A percentile compares a stretch with the other conserved stretches of the same genome.
These are phyloP conservation scores for Globisporangium parvum DNA, from an alignment of 352 stramenopile species.

Conservation along the genomic window DNA sequence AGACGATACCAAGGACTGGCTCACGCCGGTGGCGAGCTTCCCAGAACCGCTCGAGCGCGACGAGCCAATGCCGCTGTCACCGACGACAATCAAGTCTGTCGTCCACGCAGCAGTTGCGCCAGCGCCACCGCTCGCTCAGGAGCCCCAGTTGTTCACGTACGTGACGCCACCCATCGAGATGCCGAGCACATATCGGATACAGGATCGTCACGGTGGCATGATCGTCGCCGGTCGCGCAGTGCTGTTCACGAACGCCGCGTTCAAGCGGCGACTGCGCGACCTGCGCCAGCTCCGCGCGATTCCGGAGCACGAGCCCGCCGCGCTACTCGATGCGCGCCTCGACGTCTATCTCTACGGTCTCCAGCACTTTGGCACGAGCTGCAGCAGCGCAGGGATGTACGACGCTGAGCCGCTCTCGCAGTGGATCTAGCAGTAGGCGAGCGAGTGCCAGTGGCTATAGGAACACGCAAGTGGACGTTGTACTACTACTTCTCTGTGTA, in stretches of 20 bases:
- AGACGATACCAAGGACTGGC: not conserved
- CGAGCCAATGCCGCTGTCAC: not conserved
- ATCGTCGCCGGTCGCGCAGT: slow-evolving; percentile 40
- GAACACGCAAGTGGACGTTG: not conserved
- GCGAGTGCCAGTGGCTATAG: not conserved
- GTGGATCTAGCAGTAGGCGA: slow-evolving; percentile 2
- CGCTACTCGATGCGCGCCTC: slow-evolving; percentile 1
- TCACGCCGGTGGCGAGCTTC: slow-evolving; percentile 2
- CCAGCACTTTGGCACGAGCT: not conserved
- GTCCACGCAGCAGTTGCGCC: not conserved
- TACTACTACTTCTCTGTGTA: too few species aligned
- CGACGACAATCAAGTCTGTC: not conserved
- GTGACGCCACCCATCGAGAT: slow-evolving; percentile 42
- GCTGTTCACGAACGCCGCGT: slow-evolving; percentile 51
- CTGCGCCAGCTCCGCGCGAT: slow-evolving; percentile 30
- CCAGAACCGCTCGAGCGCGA: slow-evolving; percentile 1
- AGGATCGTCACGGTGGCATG: slow-evolving; percentile 45
- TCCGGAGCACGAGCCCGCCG: slow-evolving; percentile 17
- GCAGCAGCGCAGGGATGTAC: too few species aligned
- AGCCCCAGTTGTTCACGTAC: slow-evolving; percentile 9
- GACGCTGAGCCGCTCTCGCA: slow-evolving; percentile 8
- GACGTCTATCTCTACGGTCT: slow-evolving; percentile 1
- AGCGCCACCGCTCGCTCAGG: not conserved
- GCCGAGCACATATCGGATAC: slow-evolving; percentile 37
- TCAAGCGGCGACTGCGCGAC: slow-evolving; percentile 47